These are phyloP conservation scores for Theileria annulata DNA, from an alignment of 169 alveolate species.

Conservation along the genomic window DNA sequence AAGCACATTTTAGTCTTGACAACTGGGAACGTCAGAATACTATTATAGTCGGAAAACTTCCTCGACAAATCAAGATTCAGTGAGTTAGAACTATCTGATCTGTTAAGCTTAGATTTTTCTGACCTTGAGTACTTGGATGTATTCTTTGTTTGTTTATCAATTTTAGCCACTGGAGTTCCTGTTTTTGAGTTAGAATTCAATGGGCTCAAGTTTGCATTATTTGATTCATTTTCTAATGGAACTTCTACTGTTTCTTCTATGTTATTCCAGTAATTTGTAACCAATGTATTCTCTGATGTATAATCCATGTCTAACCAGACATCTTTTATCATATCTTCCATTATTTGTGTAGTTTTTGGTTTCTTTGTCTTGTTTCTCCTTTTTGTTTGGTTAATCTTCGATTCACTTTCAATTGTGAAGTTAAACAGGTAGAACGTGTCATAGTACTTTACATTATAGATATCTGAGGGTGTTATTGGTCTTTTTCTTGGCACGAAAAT, in stretches of 20 bases:
- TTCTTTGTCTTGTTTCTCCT: constrained; percentile 7
- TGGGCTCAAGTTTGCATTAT: not conserved
- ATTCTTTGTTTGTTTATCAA: not conserved
- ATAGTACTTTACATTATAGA: not conserved
- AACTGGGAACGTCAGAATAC: not conserved
- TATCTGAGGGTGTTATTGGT: not conserved
- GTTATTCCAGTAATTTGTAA: constrained; percentile 28
- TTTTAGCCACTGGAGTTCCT: not conserved
- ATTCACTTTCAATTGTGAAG: constrained; percentile 9
- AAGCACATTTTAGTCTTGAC: not conserved
- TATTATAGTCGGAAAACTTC: not conserved
- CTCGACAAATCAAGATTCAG: not conserved
- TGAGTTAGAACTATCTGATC: not conserved
- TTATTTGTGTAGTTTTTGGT: not conserved
- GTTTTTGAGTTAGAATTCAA: not conserved
- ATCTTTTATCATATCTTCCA: constrained; percentile 15
- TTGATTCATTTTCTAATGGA: not conserved
- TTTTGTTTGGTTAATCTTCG: not conserved
- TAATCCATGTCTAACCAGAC: constrained; percentile 65
- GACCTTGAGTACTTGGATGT: not conserved
- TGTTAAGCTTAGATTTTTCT: not conserved
- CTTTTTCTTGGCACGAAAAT: not conserved
- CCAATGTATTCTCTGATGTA: not conserved
- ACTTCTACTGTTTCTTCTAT: not conserved
- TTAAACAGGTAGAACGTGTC: constrained; percentile 8